phyloP scores from a whole-genome alignment of 176 grass and related monocot species.

The Triticum turgidum region DNA sequence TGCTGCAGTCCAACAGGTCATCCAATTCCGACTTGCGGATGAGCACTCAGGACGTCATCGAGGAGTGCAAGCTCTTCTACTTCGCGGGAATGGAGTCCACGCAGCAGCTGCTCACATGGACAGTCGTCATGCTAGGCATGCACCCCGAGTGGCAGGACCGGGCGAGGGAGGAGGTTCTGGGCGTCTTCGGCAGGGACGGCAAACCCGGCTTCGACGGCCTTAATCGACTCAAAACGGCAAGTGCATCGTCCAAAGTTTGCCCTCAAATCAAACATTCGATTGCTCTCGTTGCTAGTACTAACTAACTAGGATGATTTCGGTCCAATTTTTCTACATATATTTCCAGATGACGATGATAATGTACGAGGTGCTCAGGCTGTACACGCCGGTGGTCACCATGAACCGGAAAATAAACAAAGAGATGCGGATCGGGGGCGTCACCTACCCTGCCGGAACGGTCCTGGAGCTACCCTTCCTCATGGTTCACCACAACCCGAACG shows the following conservation, averaged over 20 bases:
- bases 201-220: constrained; percentile 43
- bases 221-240: constrained; percentile 58
- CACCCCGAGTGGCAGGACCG: not conserved
- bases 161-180: not conserved
- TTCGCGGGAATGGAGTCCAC: not conserved
- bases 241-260: not conserved
- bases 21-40: not conserved
- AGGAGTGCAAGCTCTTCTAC: not conserved
- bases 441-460: constrained; percentile 26
- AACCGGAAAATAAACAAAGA: constrained; percentile 12
- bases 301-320: not conserved
- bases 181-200: constrained; percentile 32
- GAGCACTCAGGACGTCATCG: not conserved
- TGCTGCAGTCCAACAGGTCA: not conserved
- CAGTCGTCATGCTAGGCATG: not conserved
- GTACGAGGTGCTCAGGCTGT: constrained; percentile 49
- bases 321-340: not conserved
- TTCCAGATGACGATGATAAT: constrained; percentile 48
- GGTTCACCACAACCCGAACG: constrained; percentile 38
- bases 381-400: constrained; percentile 21
- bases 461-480: constrained; percentile 23
- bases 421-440: constrained; percentile 23
- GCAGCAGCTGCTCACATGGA: not conserved
- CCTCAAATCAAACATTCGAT: not conserved
- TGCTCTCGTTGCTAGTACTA: not conserved